Conservation (phyloP, 2,329 filamentous ascomycete species). For the Trichoderma atrobrunneum region DNA sequence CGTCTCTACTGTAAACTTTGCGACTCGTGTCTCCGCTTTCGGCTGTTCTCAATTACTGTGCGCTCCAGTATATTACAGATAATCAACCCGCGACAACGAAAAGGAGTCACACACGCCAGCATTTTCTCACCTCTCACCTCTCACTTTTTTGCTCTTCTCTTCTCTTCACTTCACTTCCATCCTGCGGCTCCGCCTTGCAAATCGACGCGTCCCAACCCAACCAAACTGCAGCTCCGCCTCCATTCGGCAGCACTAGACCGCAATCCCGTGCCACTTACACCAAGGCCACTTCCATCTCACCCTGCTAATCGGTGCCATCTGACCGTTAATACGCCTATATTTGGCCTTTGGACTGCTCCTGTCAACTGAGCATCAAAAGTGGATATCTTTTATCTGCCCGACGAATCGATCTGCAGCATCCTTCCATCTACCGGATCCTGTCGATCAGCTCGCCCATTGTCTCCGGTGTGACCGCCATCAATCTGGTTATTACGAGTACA, state of each 20-base stretch:
- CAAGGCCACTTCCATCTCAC: conserved; percentile 7
- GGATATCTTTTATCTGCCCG: background rate
- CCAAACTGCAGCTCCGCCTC: conserved; percentile 12
- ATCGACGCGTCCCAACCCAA: background rate
- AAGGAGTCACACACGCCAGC: conserved; percentile 23
- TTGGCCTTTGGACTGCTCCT: background rate
- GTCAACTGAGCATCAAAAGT: conserved; percentile 12
- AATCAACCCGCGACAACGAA: conserved; percentile 21
- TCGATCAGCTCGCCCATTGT: conserved; percentile 18
- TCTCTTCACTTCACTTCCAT: background rate
- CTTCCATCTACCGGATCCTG: conserved; percentile 18
- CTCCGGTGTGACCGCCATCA: conserved; percentile 5
- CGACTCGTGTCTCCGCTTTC: conserved; percentile 26
- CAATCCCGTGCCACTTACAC: conserved; percentile 21
- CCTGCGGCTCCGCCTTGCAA: background rate
- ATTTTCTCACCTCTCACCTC: background rate
- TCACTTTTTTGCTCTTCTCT: background rate
- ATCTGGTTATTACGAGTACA: background rate
- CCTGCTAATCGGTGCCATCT: conserved; percentile 9
- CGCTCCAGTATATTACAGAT: background rate
- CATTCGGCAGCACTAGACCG: conserved; percentile 12
- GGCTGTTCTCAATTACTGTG: conserved; percentile 17
- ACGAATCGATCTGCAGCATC: conserved; percentile 17
- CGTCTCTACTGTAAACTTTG: conserved; percentile 1
- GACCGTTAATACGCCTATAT: conserved; percentile 10